Conservation (phyloP, 2,329 filamentous ascomycete genomes). For the Tricladium varicosporioides region DNA sequence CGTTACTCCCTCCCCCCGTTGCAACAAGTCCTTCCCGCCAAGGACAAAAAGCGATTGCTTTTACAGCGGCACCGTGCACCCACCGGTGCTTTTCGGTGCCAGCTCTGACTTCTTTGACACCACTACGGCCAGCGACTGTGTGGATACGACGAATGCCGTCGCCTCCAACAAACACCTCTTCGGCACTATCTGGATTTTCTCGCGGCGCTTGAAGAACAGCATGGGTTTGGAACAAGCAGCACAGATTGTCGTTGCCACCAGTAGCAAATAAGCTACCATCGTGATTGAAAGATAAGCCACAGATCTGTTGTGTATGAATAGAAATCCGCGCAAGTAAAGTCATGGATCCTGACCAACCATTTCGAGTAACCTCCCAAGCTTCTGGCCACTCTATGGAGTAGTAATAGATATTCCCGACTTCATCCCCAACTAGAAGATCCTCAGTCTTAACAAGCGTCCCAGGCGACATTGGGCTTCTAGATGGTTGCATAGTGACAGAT, state of each 20-base stretch:
- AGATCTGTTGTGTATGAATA: constrained; percentile 86
- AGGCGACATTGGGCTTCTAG: constrained; percentile 44
- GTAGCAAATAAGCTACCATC: constrained; percentile 78
- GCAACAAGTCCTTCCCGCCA: constrained; percentile 88
- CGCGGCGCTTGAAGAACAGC: constrained; percentile 18
- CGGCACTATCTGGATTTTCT: constrained; percentile 10
- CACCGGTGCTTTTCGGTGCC: constrained; percentile 69
- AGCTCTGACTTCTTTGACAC: constrained; percentile 46
- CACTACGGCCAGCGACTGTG: constrained; percentile 33
- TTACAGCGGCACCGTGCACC: constrained; percentile 82
- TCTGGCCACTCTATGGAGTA: constrained; percentile 86
- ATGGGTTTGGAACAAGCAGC: constrained; percentile 69
- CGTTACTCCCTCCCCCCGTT: constrained; percentile 89
- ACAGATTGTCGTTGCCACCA: constrained; percentile 89
- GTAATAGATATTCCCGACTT: constrained; percentile 78
- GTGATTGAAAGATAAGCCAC: constrained; percentile 83
- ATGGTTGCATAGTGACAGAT: constrained; percentile 50
- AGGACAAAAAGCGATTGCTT: constrained; percentile 94
- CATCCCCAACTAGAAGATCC: constrained; percentile 83
- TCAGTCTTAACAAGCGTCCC: constrained; percentile 64
- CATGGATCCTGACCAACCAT: constrained; percentile 76
- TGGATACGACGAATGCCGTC: constrained; percentile 33
- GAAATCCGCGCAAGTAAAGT: constrained; percentile 73
- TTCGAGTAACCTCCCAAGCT: constrained; percentile 57
- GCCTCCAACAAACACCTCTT: constrained; percentile 21